Evolutionary conservation across 495 filamentous ascomycete species (phyloP), one percentile per base, ranked within the genome.

Genomic region (Baudoinia panamericana): DNA sequence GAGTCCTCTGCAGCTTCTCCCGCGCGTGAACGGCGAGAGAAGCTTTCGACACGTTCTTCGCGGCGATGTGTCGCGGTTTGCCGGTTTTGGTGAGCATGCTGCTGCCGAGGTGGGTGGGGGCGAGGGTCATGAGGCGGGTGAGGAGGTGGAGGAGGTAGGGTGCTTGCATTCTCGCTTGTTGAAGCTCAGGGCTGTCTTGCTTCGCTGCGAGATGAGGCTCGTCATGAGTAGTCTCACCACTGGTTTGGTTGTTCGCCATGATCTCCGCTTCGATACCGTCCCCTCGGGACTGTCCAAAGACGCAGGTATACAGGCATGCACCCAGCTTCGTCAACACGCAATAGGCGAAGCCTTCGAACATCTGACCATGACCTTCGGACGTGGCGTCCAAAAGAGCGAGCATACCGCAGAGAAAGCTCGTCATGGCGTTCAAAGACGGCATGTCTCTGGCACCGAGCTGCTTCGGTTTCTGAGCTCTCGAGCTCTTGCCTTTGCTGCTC

Each of bases 341-440:
- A 36, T 54, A 61, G 11, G 51, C 46, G 31, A 55, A 55, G 1
- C 60, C 60, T 51, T 61, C 58, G 35, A 58, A 63, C 9, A 63
- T 21, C 16, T 56, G 38, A 19, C 45, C 36, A 27, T 59, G 56
- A 5, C 36, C 13, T 13, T 37, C 23, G 13, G 43, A 18, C 15
- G 41, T 50, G 16, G 46, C 4, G 19, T 56, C 48, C 5, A 56
- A 27, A 1, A n/a, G 15, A 22, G 29, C 33, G 19, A 49, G 20
- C 12, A 41, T 48, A 21, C 32, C 36, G 12, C 16, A 32, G 10
- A 54, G 33, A 40, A 54, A 46, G 17, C 9, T 21, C 17, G 43
- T 27, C 17, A 54, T 26, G 16, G 33, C 24, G 18, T 39, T 36
- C 5, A 45, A 34, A 1, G 26, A 15, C 2, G 36, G 24, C 10